Conservation (phyloP, 176 grass and related monocot genomes). For the Aegilops umbellulata region DNA sequence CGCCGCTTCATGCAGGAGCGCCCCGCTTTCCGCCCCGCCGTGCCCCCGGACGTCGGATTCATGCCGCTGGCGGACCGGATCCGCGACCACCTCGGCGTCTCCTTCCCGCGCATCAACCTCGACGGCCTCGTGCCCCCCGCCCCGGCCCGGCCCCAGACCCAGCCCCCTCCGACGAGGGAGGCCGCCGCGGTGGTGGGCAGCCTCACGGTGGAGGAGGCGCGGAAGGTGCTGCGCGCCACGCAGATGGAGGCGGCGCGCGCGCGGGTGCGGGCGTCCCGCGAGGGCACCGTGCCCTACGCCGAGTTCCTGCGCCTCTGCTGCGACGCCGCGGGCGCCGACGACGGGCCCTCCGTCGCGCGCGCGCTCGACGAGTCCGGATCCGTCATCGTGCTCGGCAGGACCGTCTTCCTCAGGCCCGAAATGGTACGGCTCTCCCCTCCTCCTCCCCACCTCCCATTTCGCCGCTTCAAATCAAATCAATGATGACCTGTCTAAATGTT, state of each 20-base stretch:
- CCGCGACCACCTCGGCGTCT: slow-evolving; percentile 52
- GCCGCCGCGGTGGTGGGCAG: neutral
- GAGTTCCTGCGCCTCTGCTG: slow-evolving; percentile 69
- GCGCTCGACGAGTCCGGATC: slow-evolving; percentile 87
- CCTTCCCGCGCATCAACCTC: slow-evolving; percentile 66
- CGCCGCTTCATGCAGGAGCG: slow-evolving; percentile 76
- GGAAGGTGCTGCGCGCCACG: slow-evolving; percentile 70
- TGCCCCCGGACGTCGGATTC: slow-evolving; percentile 51
- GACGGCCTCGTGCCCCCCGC: slow-evolving; percentile 73
- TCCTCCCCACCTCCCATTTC: no score
- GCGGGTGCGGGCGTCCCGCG: slow-evolving; percentile 42
- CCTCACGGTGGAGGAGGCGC: slow-evolving; percentile 64
- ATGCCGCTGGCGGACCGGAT: slow-evolving; percentile 72
- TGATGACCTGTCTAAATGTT: slow-evolving; percentile 9
- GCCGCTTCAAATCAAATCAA: neutral
- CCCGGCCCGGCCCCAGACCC: neutral
- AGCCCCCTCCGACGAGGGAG: neutral
- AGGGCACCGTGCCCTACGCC: slow-evolving; percentile 52
- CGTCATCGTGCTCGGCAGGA: slow-evolving; percentile 78
- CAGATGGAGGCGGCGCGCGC: slow-evolving; percentile 72
- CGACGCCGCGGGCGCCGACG: slow-evolving; percentile 52
- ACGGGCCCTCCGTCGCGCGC: slow-evolving; percentile 57
- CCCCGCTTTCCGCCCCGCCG: slow-evolving; percentile 56
- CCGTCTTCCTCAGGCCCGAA: slow-evolving; percentile 86
- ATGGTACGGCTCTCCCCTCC: slow-evolving; percentile 53